Base-by-base conservation (phyloP, 2,329 filamentous ascomycete genomes). In the Ophiocordyceps camponoti-floridani region DNA sequence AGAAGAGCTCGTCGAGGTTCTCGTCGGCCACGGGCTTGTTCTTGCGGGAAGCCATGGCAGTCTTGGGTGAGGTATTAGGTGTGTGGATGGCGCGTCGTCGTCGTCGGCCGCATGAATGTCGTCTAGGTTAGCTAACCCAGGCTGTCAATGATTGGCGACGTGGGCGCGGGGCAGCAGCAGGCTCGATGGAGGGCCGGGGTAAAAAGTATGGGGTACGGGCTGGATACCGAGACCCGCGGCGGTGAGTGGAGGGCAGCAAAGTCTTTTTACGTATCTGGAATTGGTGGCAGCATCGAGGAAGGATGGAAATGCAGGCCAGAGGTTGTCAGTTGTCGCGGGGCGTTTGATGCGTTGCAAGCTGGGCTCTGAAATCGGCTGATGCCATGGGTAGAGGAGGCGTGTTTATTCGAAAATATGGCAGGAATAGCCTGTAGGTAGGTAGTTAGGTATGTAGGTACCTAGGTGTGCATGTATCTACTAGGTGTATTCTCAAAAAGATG, bases 1-100 rank as follows among this genome's bases (percentile, higher is more conserved):
- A 72, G 56, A 83, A 77, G 53, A 82, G 72, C 51, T 80, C 74
- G 54, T 75, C 73, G 53, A 82, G 62, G 55, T 79, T 76, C 57
- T 79, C 75, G 56, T 77, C 73, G 49, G 72, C 68, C 49, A 43
- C 26, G 33, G 71, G 62, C 59, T 77, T 79, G 47, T 69, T 61
- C 58, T 73, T 74, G 58, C 75, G 79, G 52, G 73, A 68, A 28
- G 77, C 65, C 76, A 81, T 81, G 53, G 47, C 63, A 54, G 41
- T 6, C 41, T 14, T 19, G 23, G 30, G 19, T 23, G 23, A 23
- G 23, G 38, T 10, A 5, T 41, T 26, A 19, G 8, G 37, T 7
- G n/a, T 8, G 37, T 4, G 38, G 26, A 18, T 31, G 26, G 26
- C 27, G 13, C 26, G 41, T 28, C 40, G 18, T 26, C 7, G 9